Evolutionary conservation across 352 stramenopile genomes (phyloP).

Genomic region (Phytophthora foliorum): DNA sequence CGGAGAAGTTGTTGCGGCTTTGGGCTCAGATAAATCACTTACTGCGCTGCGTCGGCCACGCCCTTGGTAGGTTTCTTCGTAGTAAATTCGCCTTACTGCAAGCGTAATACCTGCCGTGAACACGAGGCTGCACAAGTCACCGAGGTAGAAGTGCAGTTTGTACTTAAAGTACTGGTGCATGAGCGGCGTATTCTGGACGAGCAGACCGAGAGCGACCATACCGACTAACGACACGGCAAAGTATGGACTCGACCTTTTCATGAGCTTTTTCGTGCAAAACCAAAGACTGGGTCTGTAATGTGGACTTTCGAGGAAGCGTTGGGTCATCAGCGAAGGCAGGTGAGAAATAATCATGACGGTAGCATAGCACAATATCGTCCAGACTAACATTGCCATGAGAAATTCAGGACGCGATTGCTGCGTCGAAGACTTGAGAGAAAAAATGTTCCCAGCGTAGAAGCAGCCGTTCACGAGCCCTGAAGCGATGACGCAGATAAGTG

Average conservation of each 20-base stretch:
- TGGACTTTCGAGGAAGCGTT: conserved; percentile 23
- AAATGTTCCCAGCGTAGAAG: conserved; percentile 31
- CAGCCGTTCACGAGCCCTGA: conserved; percentile 24
- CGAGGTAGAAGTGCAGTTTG: conserved; percentile 46
- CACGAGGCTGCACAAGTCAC: conserved; percentile 18
- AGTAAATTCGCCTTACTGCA: conserved; percentile 20
- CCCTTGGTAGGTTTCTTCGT: conserved; percentile 25
- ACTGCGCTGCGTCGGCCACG: conserved; percentile 4
- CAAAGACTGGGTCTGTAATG: conserved; percentile 16
- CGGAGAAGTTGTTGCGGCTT: not conserved
- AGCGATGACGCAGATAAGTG: conserved; percentile 16
- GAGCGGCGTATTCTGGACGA: conserved; percentile 27
- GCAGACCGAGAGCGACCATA: conserved; percentile 19
- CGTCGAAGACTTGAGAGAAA: conserved; percentile 27
- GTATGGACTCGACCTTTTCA: conserved; percentile 7
- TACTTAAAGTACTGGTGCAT: conserved; percentile 25
- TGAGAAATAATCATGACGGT: conserved; percentile 23
- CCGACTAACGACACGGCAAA: conserved; percentile 9
- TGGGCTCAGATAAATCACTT: not conserved
- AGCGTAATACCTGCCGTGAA: conserved; percentile 18
- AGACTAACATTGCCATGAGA: conserved; percentile 30
- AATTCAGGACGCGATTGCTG: conserved; percentile 28
- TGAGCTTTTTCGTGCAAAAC: conserved; percentile 23
- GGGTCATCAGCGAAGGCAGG: conserved; percentile 19
- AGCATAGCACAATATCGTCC: conserved; percentile 13